Percentiles rank a stretch among this genome's conserved stretches.
Conservation (phyloP, 116 monocot genomes). For the Cymodocea nodosa region DNA sequence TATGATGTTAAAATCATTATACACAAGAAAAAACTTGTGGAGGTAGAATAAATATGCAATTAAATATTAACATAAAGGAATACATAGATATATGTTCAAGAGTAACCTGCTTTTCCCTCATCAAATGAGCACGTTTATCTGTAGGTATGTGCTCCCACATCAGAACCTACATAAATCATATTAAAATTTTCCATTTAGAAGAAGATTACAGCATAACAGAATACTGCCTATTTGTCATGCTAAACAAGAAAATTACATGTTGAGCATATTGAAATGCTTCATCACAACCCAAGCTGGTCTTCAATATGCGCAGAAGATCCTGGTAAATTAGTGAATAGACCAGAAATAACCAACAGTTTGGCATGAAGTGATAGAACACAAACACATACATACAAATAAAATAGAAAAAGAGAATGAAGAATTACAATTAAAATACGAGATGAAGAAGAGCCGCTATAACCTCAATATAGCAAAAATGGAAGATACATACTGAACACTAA, state of each 20-base stretch:
- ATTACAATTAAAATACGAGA: no score
- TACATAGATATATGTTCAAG: not conserved
- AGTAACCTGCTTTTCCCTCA: constrained; percentile 73
- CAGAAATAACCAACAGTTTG: not conserved
- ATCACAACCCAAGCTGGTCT: constrained; percentile 38
- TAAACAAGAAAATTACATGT: constrained; percentile 45
- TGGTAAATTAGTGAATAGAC: constrained; percentile 3
- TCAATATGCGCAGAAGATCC: constrained; percentile 58
- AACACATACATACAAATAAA: not conserved
- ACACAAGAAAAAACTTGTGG: no score
- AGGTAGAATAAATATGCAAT: not conserved
- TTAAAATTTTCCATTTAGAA: not conserved
- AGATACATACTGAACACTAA: no score
- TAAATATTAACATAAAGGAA: not conserved
- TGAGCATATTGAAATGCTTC: constrained; percentile 73
- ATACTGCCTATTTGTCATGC: not conserved
- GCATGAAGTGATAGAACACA: not conserved
- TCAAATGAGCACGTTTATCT: constrained; percentile 61
- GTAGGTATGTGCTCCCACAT: constrained; percentile 85
- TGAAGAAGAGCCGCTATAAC: no score
- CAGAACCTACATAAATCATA: constrained; percentile 34
- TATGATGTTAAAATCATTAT: no score
- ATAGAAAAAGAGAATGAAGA: not conserved
- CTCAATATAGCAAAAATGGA: no score
- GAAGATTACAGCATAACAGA: not conserved